These are phyloP conservation scores for Platanus orientalis DNA, from an alignment of 164 flowering plant genomes.

Conservation along the genomic window DNA sequence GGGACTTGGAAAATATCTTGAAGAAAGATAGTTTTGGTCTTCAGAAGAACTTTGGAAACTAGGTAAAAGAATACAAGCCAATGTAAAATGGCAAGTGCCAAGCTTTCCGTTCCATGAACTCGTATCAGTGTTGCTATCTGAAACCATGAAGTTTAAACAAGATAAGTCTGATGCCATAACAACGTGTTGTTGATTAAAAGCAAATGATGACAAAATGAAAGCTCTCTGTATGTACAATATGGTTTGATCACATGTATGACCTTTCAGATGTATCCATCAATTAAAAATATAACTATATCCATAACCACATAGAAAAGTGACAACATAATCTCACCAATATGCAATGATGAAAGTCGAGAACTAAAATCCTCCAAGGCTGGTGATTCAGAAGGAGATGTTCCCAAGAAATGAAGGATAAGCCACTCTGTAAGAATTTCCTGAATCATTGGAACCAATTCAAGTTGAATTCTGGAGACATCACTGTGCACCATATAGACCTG, in stretches of 20 bases:
- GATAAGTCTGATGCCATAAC: background rate
- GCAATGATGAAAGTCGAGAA: constrained; percentile 78
- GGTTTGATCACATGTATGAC: background rate
- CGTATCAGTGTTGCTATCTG: constrained; percentile 52
- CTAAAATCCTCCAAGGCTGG: constrained; percentile 81
- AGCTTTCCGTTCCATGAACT: constrained; percentile 63
- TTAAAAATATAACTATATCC: too few relatives aligned
- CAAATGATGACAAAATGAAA: background rate
- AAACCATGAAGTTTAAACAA: constrained; percentile 2
- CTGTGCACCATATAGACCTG: constrained; percentile 62
- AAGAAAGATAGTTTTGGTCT: constrained; percentile 30
- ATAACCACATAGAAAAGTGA: background rate
- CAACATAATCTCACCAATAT: constrained; percentile 53
- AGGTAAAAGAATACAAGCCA: constrained; percentile 58
- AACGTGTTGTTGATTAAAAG: background rate
- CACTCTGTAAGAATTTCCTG: constrained; percentile 70
- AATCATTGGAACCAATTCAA: constrained; percentile 75
- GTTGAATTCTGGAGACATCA: constrained; percentile 62
- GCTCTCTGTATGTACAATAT: background rate
- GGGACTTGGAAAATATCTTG: constrained; percentile 42
- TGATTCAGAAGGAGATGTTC: constrained; percentile 62
- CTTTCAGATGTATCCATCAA: too few relatives aligned
- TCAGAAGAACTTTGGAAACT: constrained; percentile 31
- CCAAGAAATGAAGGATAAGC: constrained; percentile 67
- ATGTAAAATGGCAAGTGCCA: constrained; percentile 61